A percentile compares a stretch with the other conserved stretches of the same genome.
phyloP scores from a whole-genome alignment of 2,329 filamentous ascomycete species.

The Fusarium euwallaceae region DNA sequence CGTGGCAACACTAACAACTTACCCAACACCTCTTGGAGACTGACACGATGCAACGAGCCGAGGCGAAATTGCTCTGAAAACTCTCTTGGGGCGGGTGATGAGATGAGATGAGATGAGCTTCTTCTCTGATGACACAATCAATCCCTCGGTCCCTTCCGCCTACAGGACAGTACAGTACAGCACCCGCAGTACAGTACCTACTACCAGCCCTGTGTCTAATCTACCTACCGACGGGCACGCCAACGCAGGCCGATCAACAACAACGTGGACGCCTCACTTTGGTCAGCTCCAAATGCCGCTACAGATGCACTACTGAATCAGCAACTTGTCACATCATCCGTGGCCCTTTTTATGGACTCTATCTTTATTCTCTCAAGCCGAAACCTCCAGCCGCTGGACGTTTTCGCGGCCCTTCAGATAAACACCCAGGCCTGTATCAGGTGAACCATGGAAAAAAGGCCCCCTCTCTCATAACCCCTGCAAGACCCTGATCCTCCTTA shows the following conservation, averaged over 20 bases:
- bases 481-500: slow-evolving; percentile 38
- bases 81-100: background rate
- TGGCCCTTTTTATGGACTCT: background rate
- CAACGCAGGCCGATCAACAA: slow-evolving; percentile 17
- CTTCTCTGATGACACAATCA: background rate
- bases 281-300: slow-evolving; percentile 12
- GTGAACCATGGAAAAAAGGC: background rate
- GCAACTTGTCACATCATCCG: slow-evolving; percentile 28
- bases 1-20: slow-evolving; percentile 19
- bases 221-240: slow-evolving; percentile 10
- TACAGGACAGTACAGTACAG: no score
- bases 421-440: slow-evolving; percentile 20
- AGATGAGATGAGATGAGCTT: background rate
- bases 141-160: slow-evolving; percentile 8
- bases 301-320: slow-evolving; percentile 24
- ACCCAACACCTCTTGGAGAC: background rate
- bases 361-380: background rate
- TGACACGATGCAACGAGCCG: background rate
- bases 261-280: slow-evolving; percentile 31
- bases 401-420: background rate
- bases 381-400: background rate
- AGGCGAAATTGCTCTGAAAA: slow-evolving; percentile 20
- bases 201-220: slow-evolving; percentile 7
- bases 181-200: background rate
- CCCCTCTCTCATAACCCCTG: slow-evolving; percentile 22